Evolutionary conservation across 2,329 filamentous ascomycete genomes (phyloP), one percentile per base, ranked within the genome.

Genomic region (Fusarium beomiforme): DNA sequence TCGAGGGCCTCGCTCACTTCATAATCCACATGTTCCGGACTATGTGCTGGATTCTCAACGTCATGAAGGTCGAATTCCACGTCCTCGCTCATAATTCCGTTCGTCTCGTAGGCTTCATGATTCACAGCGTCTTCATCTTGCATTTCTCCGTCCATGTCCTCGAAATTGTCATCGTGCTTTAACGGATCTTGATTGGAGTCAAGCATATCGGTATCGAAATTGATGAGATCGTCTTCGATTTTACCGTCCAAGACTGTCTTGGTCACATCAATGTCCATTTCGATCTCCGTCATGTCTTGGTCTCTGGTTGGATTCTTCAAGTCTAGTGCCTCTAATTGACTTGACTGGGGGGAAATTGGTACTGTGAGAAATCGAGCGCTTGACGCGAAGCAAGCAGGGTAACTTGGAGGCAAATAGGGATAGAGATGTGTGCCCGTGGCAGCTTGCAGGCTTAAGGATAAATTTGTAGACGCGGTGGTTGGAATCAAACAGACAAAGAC

Each of bases 131-230:
- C 61, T 24, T 70, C 74, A 23, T 49, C 71, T 24, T 70, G 54
- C 47, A 69, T 64, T 29, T 75, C 72, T 61, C 69, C 70, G 6
- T 69, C 76, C 19, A 51, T 43, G 14, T n/a, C 43, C 44, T 60
- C 50, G 34, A 50, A 47, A 39, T 39, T 60, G 12, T 61, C 55
- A 12, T 56, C 29, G 9, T 58, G 55, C 46, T 70, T 59, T 54
- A 64, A 37, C 8, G 44, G 13, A 14, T 66, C 59, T 55, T 73
- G 53, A 11, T 73, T 71, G 10, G 65, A 63, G 39, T 77, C 74
- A 19, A 69, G 63, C 69, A 78, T 77, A 43, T 81, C 81, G 55
- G 77, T 80, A 33, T 82, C 81, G 42, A 81, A 83, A 60, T 81
- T 78, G 53, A 83, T 80, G 26, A 81, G 68, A 59, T 83, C 81